Percentiles rank a stretch among this genome's conserved stretches.
Evolutionary conservation across 805 yeast species (phyloP).

Genomic region (Ogataea minuta): DNA sequence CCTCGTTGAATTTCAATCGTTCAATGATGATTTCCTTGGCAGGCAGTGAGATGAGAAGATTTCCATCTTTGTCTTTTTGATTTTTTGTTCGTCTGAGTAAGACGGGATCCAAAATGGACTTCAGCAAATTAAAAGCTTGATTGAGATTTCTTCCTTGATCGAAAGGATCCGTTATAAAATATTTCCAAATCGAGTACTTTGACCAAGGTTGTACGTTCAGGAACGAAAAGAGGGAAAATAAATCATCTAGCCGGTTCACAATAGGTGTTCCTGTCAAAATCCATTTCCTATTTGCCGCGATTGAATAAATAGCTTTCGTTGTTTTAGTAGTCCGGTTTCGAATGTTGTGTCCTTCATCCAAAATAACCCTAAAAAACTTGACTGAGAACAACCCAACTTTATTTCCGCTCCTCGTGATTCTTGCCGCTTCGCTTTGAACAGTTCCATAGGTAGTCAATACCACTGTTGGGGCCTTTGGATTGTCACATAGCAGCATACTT

Average conservation of each 20-base stretch:
- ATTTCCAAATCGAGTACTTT: constrained; percentile 80
- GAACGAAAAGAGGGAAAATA: constrained; percentile 73
- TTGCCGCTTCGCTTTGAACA: constrained; percentile 70
- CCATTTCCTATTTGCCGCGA: constrained; percentile 74
- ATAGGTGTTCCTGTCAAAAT: constrained; percentile 91
- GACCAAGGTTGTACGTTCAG: constrained; percentile 87
- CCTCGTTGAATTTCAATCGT: constrained; percentile 60
- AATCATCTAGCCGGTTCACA: constrained; percentile 81
- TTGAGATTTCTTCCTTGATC: constrained; percentile 61
- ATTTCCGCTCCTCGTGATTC: constrained; percentile 34
- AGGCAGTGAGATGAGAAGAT: constrained; percentile 73
- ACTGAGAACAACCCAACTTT: constrained; percentile 64
- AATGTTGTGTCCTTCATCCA: constrained; percentile 91
- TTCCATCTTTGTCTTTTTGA: constrained; percentile 74
- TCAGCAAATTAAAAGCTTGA: constrained; percentile 80
- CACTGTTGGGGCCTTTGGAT: constrained; percentile 56
- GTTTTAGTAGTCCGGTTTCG: constrained; percentile 77
- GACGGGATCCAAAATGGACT: constrained; percentile 79
- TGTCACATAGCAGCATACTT: constrained; percentile 40
- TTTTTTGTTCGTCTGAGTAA: constrained; percentile 80
- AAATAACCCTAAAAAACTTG: constrained; percentile 62
- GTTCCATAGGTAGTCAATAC: constrained; percentile 87
- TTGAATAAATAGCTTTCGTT: constrained; percentile 69
- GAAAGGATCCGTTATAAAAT: constrained; percentile 80
- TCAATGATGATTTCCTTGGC: constrained; percentile 70